Conservation (phyloP, 768 basidiomycete species). For the Tulasnella sp. region DNA sequence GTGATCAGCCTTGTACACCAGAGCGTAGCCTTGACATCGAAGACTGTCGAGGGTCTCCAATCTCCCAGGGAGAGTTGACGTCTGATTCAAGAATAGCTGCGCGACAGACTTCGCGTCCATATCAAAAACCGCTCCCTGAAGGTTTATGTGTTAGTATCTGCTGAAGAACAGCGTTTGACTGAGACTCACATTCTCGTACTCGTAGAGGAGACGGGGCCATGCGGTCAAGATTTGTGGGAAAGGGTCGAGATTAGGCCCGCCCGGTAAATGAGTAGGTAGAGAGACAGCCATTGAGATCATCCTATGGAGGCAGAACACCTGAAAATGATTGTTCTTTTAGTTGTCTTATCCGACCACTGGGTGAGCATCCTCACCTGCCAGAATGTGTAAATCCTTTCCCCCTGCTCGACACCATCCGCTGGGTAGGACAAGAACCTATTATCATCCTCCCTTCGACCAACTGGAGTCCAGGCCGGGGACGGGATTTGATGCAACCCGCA, state of each 20-base stretch:
- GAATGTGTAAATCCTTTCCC: slow-evolving; percentile 23
- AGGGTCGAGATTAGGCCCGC: slow-evolving; percentile 5
- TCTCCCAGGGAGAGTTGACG: not conserved
- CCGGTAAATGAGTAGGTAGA: slow-evolving; percentile 5
- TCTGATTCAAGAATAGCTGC: slow-evolving; percentile 8
- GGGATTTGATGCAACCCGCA: slow-evolving; percentile 48
- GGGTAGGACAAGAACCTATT: not conserved
- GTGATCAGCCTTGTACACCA: slow-evolving; percentile 1
- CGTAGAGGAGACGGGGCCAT: slow-evolving; percentile 14
- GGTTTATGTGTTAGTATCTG: not conserved
- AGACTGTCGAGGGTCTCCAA: slow-evolving; percentile 9
- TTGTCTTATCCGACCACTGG: not conserved
- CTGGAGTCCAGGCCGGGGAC: slow-evolving; percentile 20
- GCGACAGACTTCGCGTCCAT: not conserved
- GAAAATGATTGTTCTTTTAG: not conserved
- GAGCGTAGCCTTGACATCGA: slow-evolving; percentile 14
- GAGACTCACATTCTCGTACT: slow-evolving; percentile 21
- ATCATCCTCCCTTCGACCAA: not conserved
- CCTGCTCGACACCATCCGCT: slow-evolving; percentile 17
- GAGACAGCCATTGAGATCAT: slow-evolving; percentile 9
- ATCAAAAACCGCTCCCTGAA: slow-evolving; percentile 14
- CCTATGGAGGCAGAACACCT: slow-evolving; percentile 15
- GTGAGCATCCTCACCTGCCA: slow-evolving; percentile 15
- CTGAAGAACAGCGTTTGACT: not conserved
- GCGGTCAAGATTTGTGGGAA: slow-evolving; percentile 10